Base-by-base conservation (phyloP, 2,329 filamentous ascomycete species). In the Microthyrium microscopicum region DNA sequence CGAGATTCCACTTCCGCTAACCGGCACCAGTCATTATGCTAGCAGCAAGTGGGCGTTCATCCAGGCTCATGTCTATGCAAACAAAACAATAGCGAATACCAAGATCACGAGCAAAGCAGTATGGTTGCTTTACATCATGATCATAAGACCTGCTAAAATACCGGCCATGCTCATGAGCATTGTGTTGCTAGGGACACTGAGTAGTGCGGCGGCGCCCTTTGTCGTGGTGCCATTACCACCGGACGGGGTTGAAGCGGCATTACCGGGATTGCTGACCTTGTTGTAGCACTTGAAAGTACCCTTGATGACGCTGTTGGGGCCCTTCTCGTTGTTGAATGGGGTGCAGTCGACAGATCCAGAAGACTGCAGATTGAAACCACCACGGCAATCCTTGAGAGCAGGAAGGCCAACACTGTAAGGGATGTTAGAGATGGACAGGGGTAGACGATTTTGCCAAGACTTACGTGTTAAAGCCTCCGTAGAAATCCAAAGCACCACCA, bases 391-490 rank as follows among this genome's bases (percentile, higher is more conserved):
- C 38, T 50, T 44, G 26, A 66, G 50, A 13, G 58, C 51, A 39
- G 80, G 76, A 34, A 94, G 68, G 22, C 64, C 51, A 44, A 89
- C 73, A 39, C 83, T 92, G 45, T 35, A 25, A 16, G 5, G 11
- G 39, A 8, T 18, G 21, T 34, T 28, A 13, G 21, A 19, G 9
- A 7, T 16, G 5, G 22, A 12, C 22, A 20, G 9, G 16, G 5
- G 13, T 5, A 31, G 3, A 18, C 18, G 21, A 3, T 5, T 31
- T 5, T 22, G n/a, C n/a, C 20, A 31, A 25, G 8, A 70, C 81
- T 65, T 68, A 91, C 83, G 70, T 64, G 41, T 73, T 68, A 57
- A 94, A 91, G 62, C 73, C 78, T 49, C 89, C 89, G 47, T 75
- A 74, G 55, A 93, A 72, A 55, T 83, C 77, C 50, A 95, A 66